A percentile compares a stretch with the other conserved stretches of the same genome.
Conservation (phyloP, 2,329 filamentous ascomycete genomes). For the Aureobasidium vineae region DNA sequence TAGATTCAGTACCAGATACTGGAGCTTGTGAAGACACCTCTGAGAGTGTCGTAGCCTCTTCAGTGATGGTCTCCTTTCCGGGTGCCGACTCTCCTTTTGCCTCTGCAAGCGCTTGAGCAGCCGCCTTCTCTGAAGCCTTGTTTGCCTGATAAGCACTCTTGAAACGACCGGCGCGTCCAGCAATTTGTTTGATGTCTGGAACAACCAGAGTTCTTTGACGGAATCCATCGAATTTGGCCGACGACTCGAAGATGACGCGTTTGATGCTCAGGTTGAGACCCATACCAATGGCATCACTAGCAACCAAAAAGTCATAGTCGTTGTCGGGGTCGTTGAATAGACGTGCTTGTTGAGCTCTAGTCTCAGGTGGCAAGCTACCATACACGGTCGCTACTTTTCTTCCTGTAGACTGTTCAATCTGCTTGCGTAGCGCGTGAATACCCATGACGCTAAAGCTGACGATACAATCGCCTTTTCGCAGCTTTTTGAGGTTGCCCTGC, state of each 20-base stretch:
- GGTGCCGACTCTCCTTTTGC: conserved; percentile 33
- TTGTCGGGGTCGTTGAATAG: conserved; percentile 95
- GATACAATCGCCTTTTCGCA: conserved; percentile 87
- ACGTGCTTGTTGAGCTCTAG: conserved; percentile 82
- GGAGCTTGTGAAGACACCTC: background rate
- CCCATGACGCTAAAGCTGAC: conserved; percentile 80
- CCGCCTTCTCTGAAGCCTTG: conserved; percentile 29
- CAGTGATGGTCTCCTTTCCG: conserved; percentile 7
- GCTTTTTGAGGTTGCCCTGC: conserved; percentile 59
- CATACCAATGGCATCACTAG: conserved; percentile 97
- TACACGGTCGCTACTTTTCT: conserved; percentile 89
- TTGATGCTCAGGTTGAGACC: conserved; percentile 88
- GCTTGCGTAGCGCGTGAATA: conserved; percentile 75
- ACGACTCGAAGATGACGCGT: conserved; percentile 80
- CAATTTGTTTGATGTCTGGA: conserved; percentile 92
- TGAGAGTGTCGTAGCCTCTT: background rate
- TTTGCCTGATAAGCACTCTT: conserved; percentile 64
- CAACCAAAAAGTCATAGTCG: conserved; percentile 91
- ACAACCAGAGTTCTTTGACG: conserved; percentile 59
- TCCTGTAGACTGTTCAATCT: conserved; percentile 73
- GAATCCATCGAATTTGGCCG: conserved; percentile 67
- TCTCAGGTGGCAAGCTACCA: conserved; percentile 86
- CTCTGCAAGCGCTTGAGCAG: conserved; percentile 34
- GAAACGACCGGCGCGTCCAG: conserved; percentile 84
- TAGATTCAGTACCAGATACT: background rate